Percentiles rank a stretch among this genome's conserved stretches.
phyloP scores from a whole-genome alignment of 352 stramenopile genomes.

The Stramenopiles sp. region DNA sequence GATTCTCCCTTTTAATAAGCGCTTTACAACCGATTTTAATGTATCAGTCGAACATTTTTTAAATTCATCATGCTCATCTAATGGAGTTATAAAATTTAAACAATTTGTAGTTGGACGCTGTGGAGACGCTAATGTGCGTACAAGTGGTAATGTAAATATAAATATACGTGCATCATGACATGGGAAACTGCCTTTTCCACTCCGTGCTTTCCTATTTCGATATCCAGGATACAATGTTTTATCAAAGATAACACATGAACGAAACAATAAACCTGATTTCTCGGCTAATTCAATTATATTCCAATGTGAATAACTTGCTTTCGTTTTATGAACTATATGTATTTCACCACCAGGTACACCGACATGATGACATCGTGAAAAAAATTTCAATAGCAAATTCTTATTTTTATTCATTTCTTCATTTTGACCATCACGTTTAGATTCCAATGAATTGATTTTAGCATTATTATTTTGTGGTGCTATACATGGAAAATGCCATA shows the following conservation, averaged over 20 bases:
- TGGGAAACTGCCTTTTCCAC: background rate
- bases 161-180: background rate
- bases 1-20: background rate
- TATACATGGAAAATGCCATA: background rate
- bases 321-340: background rate
- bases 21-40: background rate
- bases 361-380: background rate
- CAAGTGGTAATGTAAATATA: background rate
- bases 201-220: background rate
- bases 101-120: background rate
- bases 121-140: background rate
- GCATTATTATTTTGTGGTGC: background rate
- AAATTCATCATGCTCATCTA: background rate
- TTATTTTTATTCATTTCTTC: background rate
- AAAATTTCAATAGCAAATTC: background rate
- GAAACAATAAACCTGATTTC: background rate
- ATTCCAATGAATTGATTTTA: background rate
- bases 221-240: background rate
- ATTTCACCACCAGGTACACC: background rate
- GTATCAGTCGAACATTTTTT: background rate
- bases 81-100: background rate
- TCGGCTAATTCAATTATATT: background rate
- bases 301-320: background rate
- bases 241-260: background rate
- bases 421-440: background rate